Evolutionary conservation across 116 monocot genomes (phyloP), one percentile per base, ranked within the genome.

Genomic region (Iris pallida): DNA sequence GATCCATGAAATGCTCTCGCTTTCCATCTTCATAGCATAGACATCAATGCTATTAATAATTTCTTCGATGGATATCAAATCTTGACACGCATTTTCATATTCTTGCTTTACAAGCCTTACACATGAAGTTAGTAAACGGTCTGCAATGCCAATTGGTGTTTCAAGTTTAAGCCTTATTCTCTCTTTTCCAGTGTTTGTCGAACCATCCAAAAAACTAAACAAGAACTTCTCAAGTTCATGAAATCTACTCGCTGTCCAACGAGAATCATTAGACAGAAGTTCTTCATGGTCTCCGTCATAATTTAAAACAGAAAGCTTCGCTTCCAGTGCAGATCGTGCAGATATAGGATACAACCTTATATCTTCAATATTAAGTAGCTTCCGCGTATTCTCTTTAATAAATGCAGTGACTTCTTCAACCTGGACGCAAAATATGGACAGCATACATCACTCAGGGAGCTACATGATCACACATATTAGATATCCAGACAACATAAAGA

Each of bases 121-220:
- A 63, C 86, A 89, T 74, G 89, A 81, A 59, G 54, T 63, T 53
- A 91, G 68, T 13, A 96, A 70, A 59, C 92, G 84, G 42, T 91
- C 87, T 8, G 87, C 89, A 71, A 96, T 96, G 53, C 63, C 77
- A 68, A 96, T 76, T 55, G 96, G 96, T 18, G 96, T 92, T 58
- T 83, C 84, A 74, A 91, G 82, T 76, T 96, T 96, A 58, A 96
- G 76, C 57, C 76, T 82, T 75, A 96, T 79, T 76, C 96, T 85
- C 79, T 96, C 89, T 80, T 71, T 80, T 11, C 96, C 96, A 73
- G 74, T 77, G 57, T 86, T 81, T 9, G 96, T 89, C n/a, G 96
- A 91, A 71, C 86, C 92, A 72, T 96, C 92, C 53, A 96, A 59
- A 73, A 96, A 91, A 67, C 92, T 89, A 71, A 79, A 79, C 41